Evolutionary conservation across 176 grass and related monocot species (phyloP), one percentile per base, ranked within the genome.

Genomic region (Alopecurus myosuroides): DNA sequence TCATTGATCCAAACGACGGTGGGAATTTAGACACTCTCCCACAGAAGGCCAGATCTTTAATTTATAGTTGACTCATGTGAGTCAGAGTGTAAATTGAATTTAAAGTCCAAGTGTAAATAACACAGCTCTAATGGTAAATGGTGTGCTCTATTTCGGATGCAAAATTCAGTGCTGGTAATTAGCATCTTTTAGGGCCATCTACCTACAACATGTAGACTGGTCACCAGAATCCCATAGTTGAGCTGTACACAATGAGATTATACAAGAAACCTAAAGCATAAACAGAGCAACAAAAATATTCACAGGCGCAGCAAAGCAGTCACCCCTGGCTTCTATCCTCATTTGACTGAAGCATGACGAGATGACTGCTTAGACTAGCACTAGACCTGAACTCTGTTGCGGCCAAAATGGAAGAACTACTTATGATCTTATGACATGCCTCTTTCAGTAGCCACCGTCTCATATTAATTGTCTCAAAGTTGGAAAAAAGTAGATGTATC

Each of bases 391-490:
- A 74, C 71, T 74, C 71, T 74, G 17, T 48, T 74, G 45, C 45
- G 33, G 28, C 44, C 71, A 74, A 74, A 49, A 48, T 50, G 72
- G 72, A 11, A 33, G 72, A 22, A 51, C 4, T 51, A 51, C 14
- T 31, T 49, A 74, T 11, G 28, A 51, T 51, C 6, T 19, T 34
- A 51, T 22, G 9, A 51, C 72, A 75, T 75, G 51, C 17, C 71
- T 74, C 71, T 74, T 74, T 19, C 71, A 50, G 45, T 33, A 50
- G 71, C 44, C n/a, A n/a, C n/a, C n/a, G n/a, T n/a, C n/a, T n/a
- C n/a, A n/a, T n/a, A n/a, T n/a, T n/a, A n/a, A n/a, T n/a, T n/a
- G n/a, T n/a, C n/a, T n/a, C n/a, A n/a, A n/a, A n/a, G n/a, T n/a
- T n/a, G n/a, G n/a, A n/a, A n/a, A n/a, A n/a, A n/a, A n/a, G n/a